A percentile compares a stretch with the other conserved stretches of the same genome.
These are phyloP conservation scores for Rauvolfia tetraphylla DNA, from an alignment of 257 asterid genomes.

Conservation along the genomic window DNA sequence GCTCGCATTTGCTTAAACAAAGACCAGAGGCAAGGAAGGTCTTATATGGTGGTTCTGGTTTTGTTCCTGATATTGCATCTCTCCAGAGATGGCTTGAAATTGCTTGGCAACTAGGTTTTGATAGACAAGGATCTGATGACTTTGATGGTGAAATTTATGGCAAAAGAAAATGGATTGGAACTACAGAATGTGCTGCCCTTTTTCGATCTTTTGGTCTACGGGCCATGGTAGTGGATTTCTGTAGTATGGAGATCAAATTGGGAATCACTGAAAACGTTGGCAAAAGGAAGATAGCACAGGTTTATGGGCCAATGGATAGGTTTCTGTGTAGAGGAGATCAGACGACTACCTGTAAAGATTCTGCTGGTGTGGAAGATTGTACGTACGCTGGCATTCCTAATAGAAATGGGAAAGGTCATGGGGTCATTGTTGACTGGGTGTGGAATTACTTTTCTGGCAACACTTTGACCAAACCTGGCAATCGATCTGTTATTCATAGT, in stretches of 20 bases:
- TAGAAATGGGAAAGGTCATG: slow-evolving; percentile 45
- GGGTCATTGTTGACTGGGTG: slow-evolving; percentile 69
- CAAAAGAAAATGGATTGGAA: slow-evolving; percentile 76
- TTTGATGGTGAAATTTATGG: slow-evolving; percentile 62
- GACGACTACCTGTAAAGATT: slow-evolving; percentile 19
- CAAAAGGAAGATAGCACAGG: slow-evolving; percentile 36
- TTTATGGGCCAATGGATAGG: slow-evolving; percentile 82
- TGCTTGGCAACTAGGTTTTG: slow-evolving; percentile 87
- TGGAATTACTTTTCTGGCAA: slow-evolving; percentile 74
- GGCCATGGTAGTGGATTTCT: slow-evolving; percentile 76
- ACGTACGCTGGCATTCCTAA: slow-evolving; percentile 19
- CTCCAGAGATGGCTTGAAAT: slow-evolving; percentile 83
- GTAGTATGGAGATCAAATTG: slow-evolving; percentile 32
- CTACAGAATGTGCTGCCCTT: slow-evolving; percentile 90
- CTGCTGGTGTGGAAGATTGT: slow-evolving; percentile 21
- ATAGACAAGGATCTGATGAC: slow-evolving; percentile 58
- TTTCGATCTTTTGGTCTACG: slow-evolving; percentile 83
- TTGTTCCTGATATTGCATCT: slow-evolving; percentile 69
- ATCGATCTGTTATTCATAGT: slow-evolving; percentile 47
- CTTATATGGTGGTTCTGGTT: slow-evolving; percentile 78
- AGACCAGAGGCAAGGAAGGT: slow-evolving; percentile 50
- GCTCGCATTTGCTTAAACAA: slow-evolving; percentile 71
- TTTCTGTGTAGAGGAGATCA: slow-evolving; percentile 48
- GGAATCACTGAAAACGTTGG: slow-evolving; percentile 15
- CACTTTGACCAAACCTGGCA: slow-evolving; percentile 33